A percentile compares a stretch with the other conserved stretches of the same genome.
Conservation (phyloP, 257 asterid species). For the Solanum clarkiae region DNA sequence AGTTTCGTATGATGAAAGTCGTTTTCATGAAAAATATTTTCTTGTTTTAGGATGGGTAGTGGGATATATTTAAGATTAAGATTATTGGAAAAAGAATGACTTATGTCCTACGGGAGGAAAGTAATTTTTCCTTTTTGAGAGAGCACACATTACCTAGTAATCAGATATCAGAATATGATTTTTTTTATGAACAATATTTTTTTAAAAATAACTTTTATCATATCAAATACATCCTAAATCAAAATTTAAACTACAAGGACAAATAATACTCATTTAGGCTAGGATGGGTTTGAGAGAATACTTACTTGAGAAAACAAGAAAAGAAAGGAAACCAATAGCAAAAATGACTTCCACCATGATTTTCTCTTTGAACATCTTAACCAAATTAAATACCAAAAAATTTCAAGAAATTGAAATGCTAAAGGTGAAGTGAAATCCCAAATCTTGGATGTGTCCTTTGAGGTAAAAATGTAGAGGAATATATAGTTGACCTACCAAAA, state of each 20-base stretch:
- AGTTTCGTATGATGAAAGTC: background rate
- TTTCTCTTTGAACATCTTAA: constrained; percentile 10
- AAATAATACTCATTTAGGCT: background rate
- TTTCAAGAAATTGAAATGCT: background rate
- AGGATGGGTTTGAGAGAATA: background rate
- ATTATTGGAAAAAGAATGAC: background rate
- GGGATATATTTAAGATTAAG: background rate
- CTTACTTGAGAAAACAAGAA: constrained; percentile 38
- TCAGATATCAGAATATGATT: background rate
- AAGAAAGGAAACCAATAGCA: constrained; percentile 13
- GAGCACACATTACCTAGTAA: background rate
- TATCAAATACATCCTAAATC: background rate
- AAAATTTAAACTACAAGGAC: background rate
- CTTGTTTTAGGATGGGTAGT: too few species aligned
- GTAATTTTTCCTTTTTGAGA: background rate
- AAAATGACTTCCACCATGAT: background rate
- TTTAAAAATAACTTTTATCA: background rate
- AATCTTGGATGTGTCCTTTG: background rate
- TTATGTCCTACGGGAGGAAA: background rate
- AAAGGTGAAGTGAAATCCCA: background rate
- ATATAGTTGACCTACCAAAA: background rate
- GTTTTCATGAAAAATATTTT: background rate
- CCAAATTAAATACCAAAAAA: background rate
- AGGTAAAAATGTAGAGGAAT: background rate
- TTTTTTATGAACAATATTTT: background rate